A percentile compares a stretch with the other conserved stretches of the same genome.
Conservation (phyloP, 148 eudicot species). For the Beta vulgaris region DNA sequence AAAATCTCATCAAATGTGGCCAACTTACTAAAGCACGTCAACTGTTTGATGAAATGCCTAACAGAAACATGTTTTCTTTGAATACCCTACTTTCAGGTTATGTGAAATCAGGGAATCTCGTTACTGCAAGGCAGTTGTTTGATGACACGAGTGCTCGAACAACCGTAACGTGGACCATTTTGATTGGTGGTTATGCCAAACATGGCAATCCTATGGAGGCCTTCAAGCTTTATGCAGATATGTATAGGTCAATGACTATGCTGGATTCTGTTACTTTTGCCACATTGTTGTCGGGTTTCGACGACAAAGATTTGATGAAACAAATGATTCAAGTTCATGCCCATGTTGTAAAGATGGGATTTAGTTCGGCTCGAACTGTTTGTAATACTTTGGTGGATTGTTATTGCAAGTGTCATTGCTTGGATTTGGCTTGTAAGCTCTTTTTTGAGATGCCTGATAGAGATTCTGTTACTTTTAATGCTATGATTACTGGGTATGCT, state of each 20-base stretch:
- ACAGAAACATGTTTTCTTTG: constrained; percentile 39
- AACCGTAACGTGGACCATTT: constrained; percentile 68
- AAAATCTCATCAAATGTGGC: constrained; percentile 31
- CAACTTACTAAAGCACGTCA: constrained; percentile 42
- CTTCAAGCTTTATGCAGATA: constrained; percentile 48
- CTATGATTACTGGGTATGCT: constrained; percentile 62
- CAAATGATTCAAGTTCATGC: constrained; percentile 58
- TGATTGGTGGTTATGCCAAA: constrained; percentile 68
- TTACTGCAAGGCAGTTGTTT: constrained; percentile 54
- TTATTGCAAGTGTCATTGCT: constrained; percentile 60
- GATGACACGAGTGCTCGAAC: constrained; percentile 40
- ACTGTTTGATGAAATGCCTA: constrained; percentile 71
- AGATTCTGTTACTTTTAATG: constrained; percentile 68
- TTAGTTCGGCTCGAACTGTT: constrained; percentile 33
- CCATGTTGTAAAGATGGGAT: constrained; percentile 59
- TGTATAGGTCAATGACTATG: constrained; percentile 45
- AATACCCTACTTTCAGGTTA: constrained; percentile 61
- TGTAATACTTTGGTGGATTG: constrained; percentile 69
- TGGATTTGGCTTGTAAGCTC: constrained; percentile 43
- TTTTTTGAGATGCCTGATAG: constrained; percentile 46
- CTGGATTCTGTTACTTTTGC: constrained; percentile 74
- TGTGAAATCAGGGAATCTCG: constrained; percentile 53
- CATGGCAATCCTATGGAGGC: constrained; percentile 42
- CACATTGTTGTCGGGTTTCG: constrained; percentile 57
- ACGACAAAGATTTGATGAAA: constrained; percentile 28